Conservation (phyloP, 1,139 yeast species). For the Kurtzmaniella natalensis region DNA sequence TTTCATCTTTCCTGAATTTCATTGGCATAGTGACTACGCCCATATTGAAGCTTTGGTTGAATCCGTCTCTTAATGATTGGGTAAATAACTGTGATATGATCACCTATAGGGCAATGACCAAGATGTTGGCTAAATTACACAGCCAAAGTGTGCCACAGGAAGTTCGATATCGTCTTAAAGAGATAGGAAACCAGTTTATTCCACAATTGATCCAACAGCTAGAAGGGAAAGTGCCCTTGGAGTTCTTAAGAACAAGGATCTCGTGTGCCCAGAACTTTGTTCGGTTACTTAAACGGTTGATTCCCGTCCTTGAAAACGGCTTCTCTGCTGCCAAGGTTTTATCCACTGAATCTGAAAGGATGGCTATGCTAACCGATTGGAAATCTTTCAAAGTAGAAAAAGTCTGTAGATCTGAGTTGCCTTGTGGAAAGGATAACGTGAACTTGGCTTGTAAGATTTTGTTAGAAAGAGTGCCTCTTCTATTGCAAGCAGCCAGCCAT, state of each 20-base stretch:
- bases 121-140: slow-evolving; percentile 64
- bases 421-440: too few species aligned
- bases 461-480: too few species aligned
- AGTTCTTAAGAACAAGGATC: slow-evolving; percentile 48
- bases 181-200: slow-evolving; percentile 39
- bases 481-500: too few species aligned
- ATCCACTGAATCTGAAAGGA: slow-evolving; percentile 41
- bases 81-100: slow-evolving; percentile 59
- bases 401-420: slow-evolving; percentile 51
- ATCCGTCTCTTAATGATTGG: slow-evolving; percentile 56
- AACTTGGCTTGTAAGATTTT: too few species aligned
- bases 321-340: slow-evolving; percentile 51
- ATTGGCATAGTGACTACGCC: slow-evolving; percentile 61
- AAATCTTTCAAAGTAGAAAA: slow-evolving; percentile 46
- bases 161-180: slow-evolving; percentile 47
- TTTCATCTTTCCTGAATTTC: slow-evolving; percentile 51
- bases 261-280: slow-evolving; percentile 56
- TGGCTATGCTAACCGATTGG: slow-evolving; percentile 61
- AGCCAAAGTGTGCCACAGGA: slow-evolving; percentile 57
- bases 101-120: slow-evolving; percentile 58
- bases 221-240: slow-evolving; percentile 45
- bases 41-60: slow-evolving; percentile 54
- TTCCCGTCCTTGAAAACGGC: slow-evolving; percentile 59
- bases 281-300: slow-evolving; percentile 51
- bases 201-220: slow-evolving; percentile 35